A percentile compares a stretch with the other conserved stretches of the same genome.
Evolutionary conservation across 352 stramenopile species (phyloP).

Genomic region (Phytophthora foliorum): DNA sequence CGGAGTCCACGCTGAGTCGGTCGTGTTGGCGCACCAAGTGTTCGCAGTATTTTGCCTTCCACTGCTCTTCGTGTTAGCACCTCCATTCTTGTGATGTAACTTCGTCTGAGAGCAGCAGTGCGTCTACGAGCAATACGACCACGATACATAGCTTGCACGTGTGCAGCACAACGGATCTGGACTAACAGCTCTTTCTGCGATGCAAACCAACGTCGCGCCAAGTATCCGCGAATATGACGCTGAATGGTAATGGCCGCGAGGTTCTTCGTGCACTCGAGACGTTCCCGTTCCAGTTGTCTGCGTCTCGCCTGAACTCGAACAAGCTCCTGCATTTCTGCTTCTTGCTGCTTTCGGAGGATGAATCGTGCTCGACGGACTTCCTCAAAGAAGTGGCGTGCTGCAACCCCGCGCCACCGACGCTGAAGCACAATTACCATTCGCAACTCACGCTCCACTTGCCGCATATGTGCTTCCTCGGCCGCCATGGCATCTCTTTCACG

Average conservation of each 20-base stretch:
- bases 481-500: slow-evolving; percentile 68
- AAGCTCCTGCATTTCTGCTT: slow-evolving; percentile 76
- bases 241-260: slow-evolving; percentile 78
- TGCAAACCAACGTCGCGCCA: slow-evolving; percentile 61
- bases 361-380: slow-evolving; percentile 69
- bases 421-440: slow-evolving; percentile 72
- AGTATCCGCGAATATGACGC: slow-evolving; percentile 68
- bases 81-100: slow-evolving; percentile 84
- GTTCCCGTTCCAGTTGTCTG: slow-evolving; percentile 59
- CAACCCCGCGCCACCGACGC: slow-evolving; percentile 77
- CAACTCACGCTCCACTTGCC: slow-evolving; percentile 61
- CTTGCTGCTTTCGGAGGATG: slow-evolving; percentile 70
- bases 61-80: slow-evolving; percentile 65
- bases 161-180: slow-evolving; percentile 55
- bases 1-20: slow-evolving; percentile 71
- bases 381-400: slow-evolving; percentile 65
- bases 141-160: slow-evolving; percentile 77
- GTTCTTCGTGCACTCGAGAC: slow-evolving; percentile 51
- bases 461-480: slow-evolving; percentile 50
- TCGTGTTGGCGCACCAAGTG: slow-evolving; percentile 64
- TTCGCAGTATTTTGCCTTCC: slow-evolving; percentile 70
- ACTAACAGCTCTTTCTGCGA: slow-evolving; percentile 65
- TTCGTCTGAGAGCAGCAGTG: slow-evolving; percentile 73
- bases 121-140: slow-evolving; percentile 72
- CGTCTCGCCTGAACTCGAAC: slow-evolving; percentile 60